Conservation (phyloP, 2,329 filamentous ascomycete species). For the Diaporthe vexans region DNA sequence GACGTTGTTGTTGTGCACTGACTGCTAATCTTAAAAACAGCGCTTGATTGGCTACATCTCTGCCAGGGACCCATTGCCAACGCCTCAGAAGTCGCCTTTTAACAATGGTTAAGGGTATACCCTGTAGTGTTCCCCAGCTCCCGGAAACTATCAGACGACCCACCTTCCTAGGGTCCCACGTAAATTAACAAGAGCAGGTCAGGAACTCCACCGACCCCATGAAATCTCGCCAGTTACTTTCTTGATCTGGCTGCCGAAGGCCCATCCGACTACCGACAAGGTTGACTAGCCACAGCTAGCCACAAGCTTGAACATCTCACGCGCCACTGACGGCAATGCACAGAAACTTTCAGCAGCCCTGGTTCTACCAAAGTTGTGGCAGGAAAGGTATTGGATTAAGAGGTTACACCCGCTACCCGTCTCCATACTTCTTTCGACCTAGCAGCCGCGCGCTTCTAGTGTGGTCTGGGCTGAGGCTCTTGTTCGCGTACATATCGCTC, state of each 20-base stretch:
- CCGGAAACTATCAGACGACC: constrained; percentile 21
- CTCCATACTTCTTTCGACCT: not conserved
- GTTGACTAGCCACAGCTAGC: constrained; percentile 2
- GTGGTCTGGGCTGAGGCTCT: constrained; percentile 3
- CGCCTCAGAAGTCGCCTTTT: too few relatives aligned
- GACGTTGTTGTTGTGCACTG: too few relatives aligned
- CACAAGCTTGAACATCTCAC: not conserved
- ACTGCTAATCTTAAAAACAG: too few relatives aligned
- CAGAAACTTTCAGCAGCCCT: not conserved
- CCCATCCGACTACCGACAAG: not conserved
- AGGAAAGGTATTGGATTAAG: not conserved
- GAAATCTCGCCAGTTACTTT: constrained; percentile 21
- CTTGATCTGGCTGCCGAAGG: constrained; percentile 1
- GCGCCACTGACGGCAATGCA: not conserved
- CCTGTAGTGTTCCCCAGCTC: constrained; percentile 11
- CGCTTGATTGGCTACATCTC: too few relatives aligned
- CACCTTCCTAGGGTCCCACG: constrained; percentile 20
- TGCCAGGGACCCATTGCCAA: too few relatives aligned
- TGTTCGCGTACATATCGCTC: not conserved
- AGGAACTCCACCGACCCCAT: constrained; percentile 25
- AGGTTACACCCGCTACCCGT: constrained; percentile 11
- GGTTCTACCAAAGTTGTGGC: not conserved
- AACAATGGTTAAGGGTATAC: too few relatives aligned
- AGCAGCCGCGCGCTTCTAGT: constrained; percentile 4
- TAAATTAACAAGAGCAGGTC: constrained; percentile 25